Evolutionary conservation across 441 rosid genomes (phyloP), one percentile per base, ranked within the genome.

Genomic region (California macrophylla): DNA sequence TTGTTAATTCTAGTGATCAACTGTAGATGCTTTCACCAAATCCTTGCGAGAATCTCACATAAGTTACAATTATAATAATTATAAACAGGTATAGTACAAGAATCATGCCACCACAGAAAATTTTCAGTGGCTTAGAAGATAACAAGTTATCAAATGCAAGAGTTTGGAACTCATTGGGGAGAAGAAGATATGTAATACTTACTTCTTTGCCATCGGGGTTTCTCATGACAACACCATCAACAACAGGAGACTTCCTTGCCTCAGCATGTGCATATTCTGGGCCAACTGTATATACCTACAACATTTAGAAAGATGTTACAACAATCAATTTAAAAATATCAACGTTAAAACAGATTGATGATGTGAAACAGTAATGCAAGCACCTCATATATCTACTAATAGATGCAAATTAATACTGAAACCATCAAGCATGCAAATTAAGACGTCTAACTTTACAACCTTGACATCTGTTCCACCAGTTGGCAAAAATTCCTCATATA

Each of bases 391-490:
- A 25, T 21, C 62, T 60, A 60, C 64, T 60, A 2, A 24, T 12
- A 60, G 24, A 54, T 0, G 26, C 26, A 54, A 60, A 13, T 10
- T 24, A 60, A 60, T 24, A 60, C 16, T 50, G n/a, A 50, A 4
- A 50, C 32, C 32, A 60, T 60, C 30, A n/a, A 18, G 66, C 66
- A 63, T 25, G 13, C 50, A 64, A n/a, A 38, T 54, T 54, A n/a
- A 58, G 65, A 8, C 9, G 45, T 26, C 52, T 69, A 66, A 40
- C 30, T 28, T 63, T 65, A 21, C 58, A 76, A 95, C 99, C 98
- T 95, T 95, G 71, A 95, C 99, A 88, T 95, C 98, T 64, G 99
- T 95, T 83, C 99, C 99, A 74, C 98, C 98, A 3, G 99, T 95
- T 58, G 99, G 84, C 98, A 95, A 87, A 79, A 95, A 95, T 82